These are phyloP conservation scores for Gastrolobium bilobum DNA, from an alignment of 306 rosid genomes.

Conservation along the genomic window DNA sequence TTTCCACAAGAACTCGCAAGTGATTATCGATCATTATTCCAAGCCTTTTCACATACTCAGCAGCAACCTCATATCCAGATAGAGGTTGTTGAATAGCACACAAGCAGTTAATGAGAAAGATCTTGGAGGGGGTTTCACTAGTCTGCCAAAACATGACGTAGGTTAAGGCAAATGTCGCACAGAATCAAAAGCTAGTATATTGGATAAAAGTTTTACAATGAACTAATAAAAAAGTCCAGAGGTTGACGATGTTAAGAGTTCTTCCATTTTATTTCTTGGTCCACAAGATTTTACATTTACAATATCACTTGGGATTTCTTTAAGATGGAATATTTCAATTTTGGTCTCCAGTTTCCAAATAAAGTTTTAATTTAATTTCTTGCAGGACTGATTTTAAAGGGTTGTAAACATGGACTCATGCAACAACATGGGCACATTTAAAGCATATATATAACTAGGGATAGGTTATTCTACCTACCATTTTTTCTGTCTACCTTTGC, in stretches of 20 bases:
- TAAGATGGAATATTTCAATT: slow-evolving; percentile 27
- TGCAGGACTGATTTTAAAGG: slow-evolving; percentile 17
- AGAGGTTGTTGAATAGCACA: slow-evolving; percentile 90
- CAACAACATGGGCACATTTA: not conserved
- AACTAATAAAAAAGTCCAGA: not conserved
- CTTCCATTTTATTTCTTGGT: slow-evolving; percentile 20
- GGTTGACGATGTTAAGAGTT: slow-evolving; percentile 6
- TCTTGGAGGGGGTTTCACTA: slow-evolving; percentile 87
- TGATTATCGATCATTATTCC: slow-evolving; percentile 81
- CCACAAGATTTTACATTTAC: slow-evolving; percentile 30
- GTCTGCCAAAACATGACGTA: slow-evolving; percentile 67
- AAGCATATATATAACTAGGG: not conserved
- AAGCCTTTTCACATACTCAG: slow-evolving; percentile 80
- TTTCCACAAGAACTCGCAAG: slow-evolving; percentile 73
- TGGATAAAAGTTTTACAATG: not conserved
- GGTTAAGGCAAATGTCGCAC: slow-evolving; percentile 22
- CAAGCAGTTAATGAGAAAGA: slow-evolving; percentile 92
- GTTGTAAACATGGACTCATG: slow-evolving; percentile 15
- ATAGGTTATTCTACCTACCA: too few relatives aligned
- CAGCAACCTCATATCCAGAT: slow-evolving; percentile 77
- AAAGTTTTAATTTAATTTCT: slow-evolving; percentile 10
- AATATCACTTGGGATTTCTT: slow-evolving; percentile 24
- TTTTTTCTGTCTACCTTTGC: too few relatives aligned
- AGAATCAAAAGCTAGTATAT: slow-evolving; percentile 10
- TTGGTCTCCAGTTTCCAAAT: slow-evolving; percentile 10